A percentile compares a stretch with the other conserved stretches of the same genome.
Evolutionary conservation across 371 early-diverging fungal genomes (phyloP).

Genomic region (Mortierella sp.): DNA sequence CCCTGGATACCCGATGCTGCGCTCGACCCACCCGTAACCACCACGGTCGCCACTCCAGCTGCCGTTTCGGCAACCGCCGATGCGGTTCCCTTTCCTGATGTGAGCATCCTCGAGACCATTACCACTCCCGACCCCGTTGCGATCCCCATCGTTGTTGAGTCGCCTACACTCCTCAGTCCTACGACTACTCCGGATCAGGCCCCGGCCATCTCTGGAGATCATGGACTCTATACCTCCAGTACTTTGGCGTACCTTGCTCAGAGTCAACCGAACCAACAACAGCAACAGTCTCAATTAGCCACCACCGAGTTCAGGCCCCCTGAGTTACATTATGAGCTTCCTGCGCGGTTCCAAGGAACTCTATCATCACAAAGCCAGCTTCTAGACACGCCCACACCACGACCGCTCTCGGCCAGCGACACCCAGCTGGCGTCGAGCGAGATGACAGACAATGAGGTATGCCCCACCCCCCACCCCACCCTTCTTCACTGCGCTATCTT

Average conservation of each 20-base stretch:
- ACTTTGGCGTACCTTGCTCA: no score
- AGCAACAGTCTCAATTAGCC: slow-evolving; percentile 6
- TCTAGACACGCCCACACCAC: no score
- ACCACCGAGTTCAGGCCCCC: neutral
- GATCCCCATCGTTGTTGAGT: neutral
- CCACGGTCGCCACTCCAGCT: neutral
- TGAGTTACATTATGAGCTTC: no score
- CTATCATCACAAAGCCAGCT: no score
- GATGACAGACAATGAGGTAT: slow-evolving; percentile 33
- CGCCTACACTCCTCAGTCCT: no score
- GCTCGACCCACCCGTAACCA: slow-evolving; percentile 32
- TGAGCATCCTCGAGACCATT: neutral
- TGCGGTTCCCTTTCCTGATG: slow-evolving; percentile 1
- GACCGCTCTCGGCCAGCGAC: slow-evolving; percentile 19
- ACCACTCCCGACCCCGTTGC: neutral
- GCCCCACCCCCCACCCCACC: no score
- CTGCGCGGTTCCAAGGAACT: no score
- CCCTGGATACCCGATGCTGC: slow-evolving; percentile 53
- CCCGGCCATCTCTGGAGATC: no score
- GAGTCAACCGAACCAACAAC: neutral
- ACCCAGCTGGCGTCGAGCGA: neutral
- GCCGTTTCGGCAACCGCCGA: neutral
- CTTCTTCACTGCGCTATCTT: neutral
- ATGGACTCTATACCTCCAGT: no score
- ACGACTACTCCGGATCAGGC: no score